These are phyloP conservation scores for Hypericum androsaemum DNA, from an alignment of 345 rosid species.

Conservation along the genomic window DNA sequence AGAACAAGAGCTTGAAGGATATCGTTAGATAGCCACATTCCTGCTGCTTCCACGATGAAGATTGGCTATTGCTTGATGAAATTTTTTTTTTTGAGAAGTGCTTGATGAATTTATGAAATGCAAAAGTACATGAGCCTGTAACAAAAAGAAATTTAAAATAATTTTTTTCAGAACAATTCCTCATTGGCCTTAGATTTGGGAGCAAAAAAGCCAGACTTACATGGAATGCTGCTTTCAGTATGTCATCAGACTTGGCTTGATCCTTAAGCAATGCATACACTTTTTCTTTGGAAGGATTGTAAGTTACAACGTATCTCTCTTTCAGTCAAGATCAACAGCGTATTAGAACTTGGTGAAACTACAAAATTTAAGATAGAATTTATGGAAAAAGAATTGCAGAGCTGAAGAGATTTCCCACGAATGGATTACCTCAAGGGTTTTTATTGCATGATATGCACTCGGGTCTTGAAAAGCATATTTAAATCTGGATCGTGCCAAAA, in stretches of 20 bases:
- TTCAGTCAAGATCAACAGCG: slow-evolving; percentile 40
- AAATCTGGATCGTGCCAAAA: slow-evolving; percentile 71
- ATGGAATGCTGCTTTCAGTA: slow-evolving; percentile 93
- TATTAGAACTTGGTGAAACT: background rate
- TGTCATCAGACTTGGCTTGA: slow-evolving; percentile 80
- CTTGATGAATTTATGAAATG: slow-evolving; percentile 54
- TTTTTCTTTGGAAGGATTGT: slow-evolving; percentile 70
- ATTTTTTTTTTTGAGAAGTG: too few relatives aligned
- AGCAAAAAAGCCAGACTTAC: slow-evolving; percentile 17
- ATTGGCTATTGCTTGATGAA: slow-evolving; percentile 16
- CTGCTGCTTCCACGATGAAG: slow-evolving; percentile 22
- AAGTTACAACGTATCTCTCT: slow-evolving; percentile 80
- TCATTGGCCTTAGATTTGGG: too few relatives aligned
- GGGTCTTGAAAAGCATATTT: slow-evolving; percentile 98
- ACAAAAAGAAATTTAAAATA: slow-evolving; percentile 11
- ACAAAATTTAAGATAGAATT: background rate
- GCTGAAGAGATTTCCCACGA: background rate
- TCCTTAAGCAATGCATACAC: slow-evolving; percentile 87
- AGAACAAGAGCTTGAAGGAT: slow-evolving; percentile 32
- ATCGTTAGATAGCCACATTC: slow-evolving; percentile 19
- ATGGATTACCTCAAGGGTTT: slow-evolving; percentile 62
- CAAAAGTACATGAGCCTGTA: slow-evolving; percentile 89
- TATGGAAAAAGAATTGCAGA: background rate
- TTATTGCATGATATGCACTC: slow-evolving; percentile 50
- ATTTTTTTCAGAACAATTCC: too few relatives aligned